Base-by-base conservation (phyloP, 225 moss, liverwort and hornwort genomes). In the Polytrichum formosum region DNA sequence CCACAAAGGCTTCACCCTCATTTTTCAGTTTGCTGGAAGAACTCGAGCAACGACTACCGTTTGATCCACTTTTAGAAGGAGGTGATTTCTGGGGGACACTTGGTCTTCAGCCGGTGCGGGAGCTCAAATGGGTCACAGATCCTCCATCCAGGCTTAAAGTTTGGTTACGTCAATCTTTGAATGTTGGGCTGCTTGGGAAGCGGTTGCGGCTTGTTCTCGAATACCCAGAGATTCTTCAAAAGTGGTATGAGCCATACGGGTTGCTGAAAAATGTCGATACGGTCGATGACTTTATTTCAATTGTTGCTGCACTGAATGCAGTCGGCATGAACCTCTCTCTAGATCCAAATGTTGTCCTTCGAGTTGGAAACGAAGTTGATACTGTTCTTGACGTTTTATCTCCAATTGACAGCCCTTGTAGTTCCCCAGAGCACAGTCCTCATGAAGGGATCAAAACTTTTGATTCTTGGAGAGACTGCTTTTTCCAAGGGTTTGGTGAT, bases 321-420 rank as follows among this genome's bases (percentile, higher is more conserved):
- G 64, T 64, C 2, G n/a, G 18, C 28, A 18, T 64, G 30, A 64
- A 64, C 31, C 64, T 64, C 18, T 18, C 26, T 64, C n/a, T 64
- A 18, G 29, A 64, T n/a, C 13, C 27, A 64, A 30, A 30, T 29
- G 7, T 30, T 64, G 29, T 30, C 27, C 3, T 64, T 64, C 28
- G 13, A 18, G 5, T 26, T 64, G 64, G 4, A 30, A 17, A 64
- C 29, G 31, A 26, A 29, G 64, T 30, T 28, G 9, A 64, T 27
- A 7, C 28, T 64, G 27, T 18, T 10, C 64, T 28, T 64, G 64
- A 64, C 31, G 19, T 64, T 19, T 64, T 64, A 64, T 64, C 64
- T 26, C 64, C 64, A 28, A 64, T 64, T 27, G 64, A 64, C 28
- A 64, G 64, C 64, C 64, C 29, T 28, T 64, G 64, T 64, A 64